Evolutionary conservation across 495 filamentous ascomycete genomes (phyloP), one percentile per base, ranked within the genome.

Genomic region (Tuber borchii): DNA sequence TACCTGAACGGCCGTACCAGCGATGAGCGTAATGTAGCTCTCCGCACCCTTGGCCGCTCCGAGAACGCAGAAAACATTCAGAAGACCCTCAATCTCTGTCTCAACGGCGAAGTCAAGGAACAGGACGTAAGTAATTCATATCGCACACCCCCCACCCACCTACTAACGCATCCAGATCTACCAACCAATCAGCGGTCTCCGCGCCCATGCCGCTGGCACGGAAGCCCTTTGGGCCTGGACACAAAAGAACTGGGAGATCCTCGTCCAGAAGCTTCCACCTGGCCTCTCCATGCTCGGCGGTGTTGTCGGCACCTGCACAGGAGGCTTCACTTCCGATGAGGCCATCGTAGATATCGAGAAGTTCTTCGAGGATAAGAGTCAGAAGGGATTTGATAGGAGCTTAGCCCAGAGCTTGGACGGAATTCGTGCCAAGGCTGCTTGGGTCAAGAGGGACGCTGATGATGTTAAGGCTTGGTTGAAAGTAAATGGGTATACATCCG

Each of bases 11-110:
- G 93, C n/a, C 89, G 87, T 71, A 97, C 92, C 83, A 92, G 91
- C 71, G 95, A 97, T 82, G 95, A 98, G 87, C 93, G 94, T 84
- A 97, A 96, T 82, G 95, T 93, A n/a, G 94, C 95, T 0, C 89
- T 99, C 46, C 92, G 95, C 78, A 90, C 89, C 76, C 87, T 99
- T 14, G 94, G 95, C 70, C 89, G 93, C 72, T 90, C 93, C 44
- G 91, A 91, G 78, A 86, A 91, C 69, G 89, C 92, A 20, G 88
- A 90, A 71, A 90, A 97, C 70, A 95, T 97, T 84, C 84, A 93
- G 83, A 89, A 90, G 74, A 95, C 94, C 2, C 88, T 99, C 26
- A 87, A 84, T 14, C 86, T 97, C 46, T 89, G 94, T 68, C 87
- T 92, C 75, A 89, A 90, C 84, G 88, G 90, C 61, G 92, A 97